These are phyloP conservation scores for Coprinellus aureogranulatus DNA, from an alignment of 768 basidiomycete species.

Conservation along the genomic window DNA sequence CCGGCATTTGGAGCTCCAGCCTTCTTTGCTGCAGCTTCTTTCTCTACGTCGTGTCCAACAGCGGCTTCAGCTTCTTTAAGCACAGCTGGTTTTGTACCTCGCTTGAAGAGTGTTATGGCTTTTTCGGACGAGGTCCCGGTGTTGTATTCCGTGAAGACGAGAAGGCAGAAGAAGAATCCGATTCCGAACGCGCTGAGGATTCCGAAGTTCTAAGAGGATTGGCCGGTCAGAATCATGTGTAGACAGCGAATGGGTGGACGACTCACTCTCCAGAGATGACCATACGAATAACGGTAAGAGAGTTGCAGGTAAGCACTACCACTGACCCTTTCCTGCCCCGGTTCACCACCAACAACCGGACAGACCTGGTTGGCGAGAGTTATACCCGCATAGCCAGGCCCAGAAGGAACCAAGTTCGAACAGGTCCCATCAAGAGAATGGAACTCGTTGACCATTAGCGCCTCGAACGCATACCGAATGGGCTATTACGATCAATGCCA, in stretches of 20 bases:
- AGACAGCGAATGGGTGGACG: no score
- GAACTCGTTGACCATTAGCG: conserved; percentile 80
- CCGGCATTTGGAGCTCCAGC: conserved; percentile 21
- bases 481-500: conserved; percentile 43
- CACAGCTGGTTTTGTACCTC: conserved; percentile 38
- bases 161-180: conserved; percentile 54
- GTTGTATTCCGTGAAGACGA: conserved; percentile 58
- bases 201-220: conserved; percentile 75
- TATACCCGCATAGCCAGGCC: conserved; percentile 58
- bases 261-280: conserved; percentile 44
- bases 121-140: conserved; percentile 35
- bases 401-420: conserved; percentile 57
- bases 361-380: conserved; percentile 71
- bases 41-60: conserved; percentile 33
- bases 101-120: conserved; percentile 63
- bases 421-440: conserved; percentile 62
- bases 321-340: conserved; percentile 59
- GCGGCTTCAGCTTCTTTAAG: conserved; percentile 30
- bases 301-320: conserved; percentile 52
- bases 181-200: conserved; percentile 66
- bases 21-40: conserved; percentile 10
- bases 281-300: conserved; percentile 48
- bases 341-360: conserved; percentile 59
- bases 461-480: conserved; percentile 70
- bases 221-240: no score